A percentile compares a stretch with the other conserved stretches of the same genome.
Conservation (phyloP, 1,284 basidiomycete genomes). For the Ustilago cynodontis region DNA sequence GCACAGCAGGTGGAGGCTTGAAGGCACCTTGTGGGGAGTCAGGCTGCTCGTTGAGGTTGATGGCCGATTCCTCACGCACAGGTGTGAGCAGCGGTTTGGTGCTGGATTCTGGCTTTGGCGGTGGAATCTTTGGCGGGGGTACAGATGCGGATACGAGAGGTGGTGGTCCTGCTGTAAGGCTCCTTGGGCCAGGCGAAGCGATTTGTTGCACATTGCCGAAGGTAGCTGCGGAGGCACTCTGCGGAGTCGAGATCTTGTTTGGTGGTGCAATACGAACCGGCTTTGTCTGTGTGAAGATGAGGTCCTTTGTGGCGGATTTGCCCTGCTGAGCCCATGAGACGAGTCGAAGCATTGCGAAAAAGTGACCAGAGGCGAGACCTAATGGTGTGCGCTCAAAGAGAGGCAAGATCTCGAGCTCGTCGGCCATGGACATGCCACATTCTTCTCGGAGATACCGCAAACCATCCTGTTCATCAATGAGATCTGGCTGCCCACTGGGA, state of each 20-base stretch:
- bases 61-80: conserved; percentile 37
- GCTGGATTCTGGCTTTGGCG: conserved; percentile 40
- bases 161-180: conserved; percentile 32
- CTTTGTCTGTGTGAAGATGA: conserved; percentile 66
- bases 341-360: conserved; percentile 67
- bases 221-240: conserved; percentile 41
- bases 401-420: conserved; percentile 68
- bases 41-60: conserved; percentile 11
- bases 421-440: conserved; percentile 60
- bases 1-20: conserved; percentile 48
- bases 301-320: conserved; percentile 39
- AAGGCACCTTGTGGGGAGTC: conserved; percentile 11
- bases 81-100: conserved; percentile 50
- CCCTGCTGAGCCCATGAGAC: conserved; percentile 68
- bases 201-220: conserved; percentile 38
- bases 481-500: conserved; percentile 59
- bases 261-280: conserved; percentile 46
- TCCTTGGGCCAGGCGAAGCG: conserved; percentile 37
- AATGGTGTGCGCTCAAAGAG: conserved; percentile 67
- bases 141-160: conserved; percentile 13
- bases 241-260: conserved; percentile 31
- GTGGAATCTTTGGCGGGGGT: conserved; percentile 17
- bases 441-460: conserved; percentile 65
- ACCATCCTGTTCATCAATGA: conserved; percentile 66
- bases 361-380: conserved; percentile 64